phyloP scores from a whole-genome alignment of 192 early-diverging fungal species.

The Chytriomyces confervae region DNA sequence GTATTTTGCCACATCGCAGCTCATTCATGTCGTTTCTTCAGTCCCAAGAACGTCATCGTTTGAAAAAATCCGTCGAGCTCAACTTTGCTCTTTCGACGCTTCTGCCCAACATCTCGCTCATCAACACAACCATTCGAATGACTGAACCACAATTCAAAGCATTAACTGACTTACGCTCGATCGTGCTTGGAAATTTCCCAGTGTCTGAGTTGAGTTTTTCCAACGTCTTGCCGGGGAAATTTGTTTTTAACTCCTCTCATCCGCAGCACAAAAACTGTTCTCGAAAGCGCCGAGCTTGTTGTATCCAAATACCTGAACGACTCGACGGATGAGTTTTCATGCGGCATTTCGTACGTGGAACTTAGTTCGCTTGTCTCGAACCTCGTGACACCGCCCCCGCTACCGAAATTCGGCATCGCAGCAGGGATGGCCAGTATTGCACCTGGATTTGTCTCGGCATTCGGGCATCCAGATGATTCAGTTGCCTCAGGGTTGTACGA shows the following conservation, averaged over 20 bases:
- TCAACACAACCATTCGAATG: constrained; percentile 6
- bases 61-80: constrained; percentile 17
- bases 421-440: neutral
- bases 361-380: constrained; percentile 2
- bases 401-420: constrained; percentile 24
- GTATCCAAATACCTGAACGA: constrained; percentile 8
- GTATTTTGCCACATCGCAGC: neutral
- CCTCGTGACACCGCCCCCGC: constrained; percentile 22
- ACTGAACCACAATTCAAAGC: constrained; percentile 27
- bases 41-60: neutral
- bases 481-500: neutral
- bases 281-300: constrained; percentile 3
- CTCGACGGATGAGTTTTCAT: constrained; percentile 13
- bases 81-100: constrained; percentile 19
- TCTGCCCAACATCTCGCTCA: constrained; percentile 28
- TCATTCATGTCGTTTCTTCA: neutral
- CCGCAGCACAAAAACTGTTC: neutral
- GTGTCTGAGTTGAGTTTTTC: neutral
- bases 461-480: neutral
- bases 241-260: neutral
- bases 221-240: neutral
- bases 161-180: constrained; percentile 7
- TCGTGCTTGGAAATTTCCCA: constrained; percentile 13
- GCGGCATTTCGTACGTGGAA: constrained; percentile 27
- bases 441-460: neutral